Evolutionary conservation across 148 eudicot species (phyloP).

Genomic region (Fagopyrum tataricum): DNA sequence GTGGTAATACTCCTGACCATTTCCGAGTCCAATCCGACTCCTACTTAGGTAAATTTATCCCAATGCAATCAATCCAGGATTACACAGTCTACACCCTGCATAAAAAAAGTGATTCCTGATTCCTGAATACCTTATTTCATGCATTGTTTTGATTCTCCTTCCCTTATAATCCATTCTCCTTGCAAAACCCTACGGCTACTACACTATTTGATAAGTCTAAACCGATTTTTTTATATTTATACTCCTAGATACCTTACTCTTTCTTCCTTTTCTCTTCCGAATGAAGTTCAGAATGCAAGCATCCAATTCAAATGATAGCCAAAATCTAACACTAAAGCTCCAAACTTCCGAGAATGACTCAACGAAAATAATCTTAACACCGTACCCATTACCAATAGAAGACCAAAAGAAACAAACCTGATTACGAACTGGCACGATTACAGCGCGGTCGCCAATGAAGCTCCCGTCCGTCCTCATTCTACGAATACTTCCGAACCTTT

Average conservation of each 20-base stretch:
- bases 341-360: background rate
- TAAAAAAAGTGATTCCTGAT: too few relatives aligned
- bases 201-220: too few relatives aligned
- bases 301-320: background rate
- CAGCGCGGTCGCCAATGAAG: slow-evolving; percentile 40
- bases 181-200: too few relatives aligned
- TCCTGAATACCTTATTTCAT: background rate
- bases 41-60: too few relatives aligned
- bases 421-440: slow-evolving; percentile 61
- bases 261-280: background rate
- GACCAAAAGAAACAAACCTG: slow-evolving; percentile 35
- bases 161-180: background rate
- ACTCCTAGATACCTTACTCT: too few relatives aligned
- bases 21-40: too few relatives aligned
- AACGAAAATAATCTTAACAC: background rate
- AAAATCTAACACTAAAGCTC: background rate
- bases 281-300: too few relatives aligned
- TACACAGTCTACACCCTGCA: too few relatives aligned
- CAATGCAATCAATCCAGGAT: too few relatives aligned
- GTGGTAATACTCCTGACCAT: too few relatives aligned
- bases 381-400: background rate
- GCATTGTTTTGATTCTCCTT: background rate
- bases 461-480: slow-evolving; percentile 47
- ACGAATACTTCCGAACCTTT: slow-evolving; percentile 54
- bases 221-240: too few relatives aligned